These are phyloP conservation scores for Alternaria gansuensis DNA, from an alignment of 2,329 filamentous ascomycete genomes.

Conservation along the genomic window DNA sequence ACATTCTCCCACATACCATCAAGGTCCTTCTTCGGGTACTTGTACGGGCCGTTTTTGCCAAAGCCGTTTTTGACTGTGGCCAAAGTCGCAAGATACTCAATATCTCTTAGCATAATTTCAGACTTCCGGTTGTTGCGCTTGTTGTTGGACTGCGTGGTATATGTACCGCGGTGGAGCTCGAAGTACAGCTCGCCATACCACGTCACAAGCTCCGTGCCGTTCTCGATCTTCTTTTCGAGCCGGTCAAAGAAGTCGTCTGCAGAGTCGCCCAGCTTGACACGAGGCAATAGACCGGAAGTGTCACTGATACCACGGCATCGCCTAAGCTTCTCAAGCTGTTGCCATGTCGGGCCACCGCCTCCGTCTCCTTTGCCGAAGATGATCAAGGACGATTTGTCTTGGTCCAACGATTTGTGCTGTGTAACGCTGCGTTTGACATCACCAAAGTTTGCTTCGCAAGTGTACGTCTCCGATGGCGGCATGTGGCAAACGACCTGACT, in stretches of 20 bases:
- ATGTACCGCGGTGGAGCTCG: slow-evolving; percentile 94
- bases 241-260: slow-evolving; percentile 94
- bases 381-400: slow-evolving; percentile 87
- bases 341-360: slow-evolving; percentile 91
- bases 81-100: slow-evolving; percentile 87
- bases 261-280: slow-evolving; percentile 85
- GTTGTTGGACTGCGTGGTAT: slow-evolving; percentile 97
- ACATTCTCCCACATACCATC: slow-evolving; percentile 96
- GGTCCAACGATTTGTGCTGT: slow-evolving; percentile 94
- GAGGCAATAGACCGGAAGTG: slow-evolving; percentile 80
- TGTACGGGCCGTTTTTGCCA: slow-evolving; percentile 64
- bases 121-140: slow-evolving; percentile 91
- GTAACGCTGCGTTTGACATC: slow-evolving; percentile 89
- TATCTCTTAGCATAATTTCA: slow-evolving; percentile 83
- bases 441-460: slow-evolving; percentile 91
- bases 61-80: slow-evolving; percentile 75
- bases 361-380: slow-evolving; percentile 98
- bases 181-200: slow-evolving; percentile 99
- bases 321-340: slow-evolving; percentile 93
- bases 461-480: slow-evolving; percentile 95
- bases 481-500: slow-evolving; percentile 98
- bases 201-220: slow-evolving; percentile 78
- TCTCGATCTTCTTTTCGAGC: slow-evolving; percentile 77
- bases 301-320: slow-evolving; percentile 92
- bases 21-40: slow-evolving; percentile 92